These are phyloP conservation scores for Apiospora hydei DNA, from an alignment of 2,329 filamentous ascomycete genomes.

Conservation along the genomic window DNA sequence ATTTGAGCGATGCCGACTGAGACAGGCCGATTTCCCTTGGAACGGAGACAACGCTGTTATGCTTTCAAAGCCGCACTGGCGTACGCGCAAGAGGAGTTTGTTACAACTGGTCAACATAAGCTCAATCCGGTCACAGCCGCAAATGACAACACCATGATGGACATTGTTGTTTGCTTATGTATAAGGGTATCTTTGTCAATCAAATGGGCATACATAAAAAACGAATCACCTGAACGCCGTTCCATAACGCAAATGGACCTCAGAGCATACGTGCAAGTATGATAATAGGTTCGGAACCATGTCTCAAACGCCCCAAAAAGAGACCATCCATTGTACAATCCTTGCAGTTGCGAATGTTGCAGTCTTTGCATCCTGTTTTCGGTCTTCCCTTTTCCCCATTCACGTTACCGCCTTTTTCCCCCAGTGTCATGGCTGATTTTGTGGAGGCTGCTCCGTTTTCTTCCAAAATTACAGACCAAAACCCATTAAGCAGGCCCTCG, in stretches of 20 bases:
- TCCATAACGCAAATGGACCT: constrained; percentile 17
- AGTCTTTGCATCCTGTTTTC: neutral
- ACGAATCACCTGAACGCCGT: constrained; percentile 5
- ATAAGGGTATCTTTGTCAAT: constrained; percentile 18
- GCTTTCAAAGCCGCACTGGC: neutral
- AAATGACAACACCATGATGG: neutral
- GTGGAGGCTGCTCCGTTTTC: constrained; percentile 1
- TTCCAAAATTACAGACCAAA: constrained; percentile 1
- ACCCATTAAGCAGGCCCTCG: neutral
- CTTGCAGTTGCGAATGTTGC: constrained; percentile 1
- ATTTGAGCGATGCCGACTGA: neutral
- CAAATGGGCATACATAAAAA: constrained; percentile 4
- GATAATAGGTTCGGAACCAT: constrained; percentile 18
- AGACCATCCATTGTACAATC: neutral
- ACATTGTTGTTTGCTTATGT: constrained; percentile 12
- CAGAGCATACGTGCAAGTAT: constrained; percentile 16
- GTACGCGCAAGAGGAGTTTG: neutral
- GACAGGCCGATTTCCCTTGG: neutral
- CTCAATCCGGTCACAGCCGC: neutral
- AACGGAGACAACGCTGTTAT: neutral
- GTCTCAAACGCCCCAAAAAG: neutral
- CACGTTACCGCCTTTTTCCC: neutral
- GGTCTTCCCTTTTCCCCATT: neutral
- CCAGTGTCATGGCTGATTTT: neutral
- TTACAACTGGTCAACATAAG: neutral